Evolutionary conservation across 164 flowering plant genomes (phyloP), one percentile per base, ranked within the genome.

Genomic region (Stephania japonica): DNA sequence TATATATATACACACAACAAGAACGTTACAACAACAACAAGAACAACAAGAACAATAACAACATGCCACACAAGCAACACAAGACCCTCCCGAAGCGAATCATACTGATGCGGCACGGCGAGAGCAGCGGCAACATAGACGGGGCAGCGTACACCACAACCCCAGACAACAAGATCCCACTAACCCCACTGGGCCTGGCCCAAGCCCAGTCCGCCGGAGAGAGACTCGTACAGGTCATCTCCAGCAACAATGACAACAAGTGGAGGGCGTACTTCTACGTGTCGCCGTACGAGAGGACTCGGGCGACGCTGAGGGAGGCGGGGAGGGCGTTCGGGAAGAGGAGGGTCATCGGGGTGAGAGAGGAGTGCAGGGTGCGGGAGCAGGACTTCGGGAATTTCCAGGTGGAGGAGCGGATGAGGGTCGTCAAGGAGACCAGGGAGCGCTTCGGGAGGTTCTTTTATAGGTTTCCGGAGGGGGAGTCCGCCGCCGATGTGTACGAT

Each of bases 361-460:
- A 95, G 68, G 99, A 95, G 81, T 91, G 97, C 50, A 78, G 99
- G 67, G 75, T 95, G 0, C 75, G 98, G n/a, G 99, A 95, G 67
- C 99, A 95, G 76, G 98, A 93, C 78, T 95, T 95, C 70, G 99
- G 98, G 74, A 95, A 95, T 75, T 95, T 95, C 73, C 98, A 95
- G 83, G 90, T 89, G 25, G 81, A 85, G 77, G 97, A 95, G 79
- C 70, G 92, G 74, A 95, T 95, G 99, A 85, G 79, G 76, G 85
- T 32, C 4, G 79, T 89, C 47, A 95, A 93, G 76, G 82, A 87
- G 80, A 83, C 91, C 0, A 78, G 99, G n/a, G 85, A 88, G 85
- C 77, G 82, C 71, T 95, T 88, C 68, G 99, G 99, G 67, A 75
- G 99, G 50, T 95, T 95, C 82, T 95, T 88, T 70, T 95, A 88